These are phyloP conservation scores for Fusarium oligoseptatum DNA, from an alignment of 2,329 filamentous ascomycete genomes.

Conservation along the genomic window DNA sequence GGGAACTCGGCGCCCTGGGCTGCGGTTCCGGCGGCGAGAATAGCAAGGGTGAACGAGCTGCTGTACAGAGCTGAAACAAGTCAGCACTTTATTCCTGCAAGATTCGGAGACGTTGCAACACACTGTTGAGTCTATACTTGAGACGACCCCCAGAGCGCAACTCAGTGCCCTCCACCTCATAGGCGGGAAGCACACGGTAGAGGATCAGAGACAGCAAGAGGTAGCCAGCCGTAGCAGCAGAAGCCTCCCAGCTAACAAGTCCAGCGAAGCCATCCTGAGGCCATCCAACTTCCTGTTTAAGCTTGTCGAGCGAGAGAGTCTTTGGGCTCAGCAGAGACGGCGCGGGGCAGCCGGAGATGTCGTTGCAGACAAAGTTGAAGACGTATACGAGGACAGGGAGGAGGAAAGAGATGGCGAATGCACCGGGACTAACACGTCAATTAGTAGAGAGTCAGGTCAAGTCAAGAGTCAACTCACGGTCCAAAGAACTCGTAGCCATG, in stretches of 20 bases:
- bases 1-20: slow-evolving; percentile 84
- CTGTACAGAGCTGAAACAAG: slow-evolving; percentile 75
- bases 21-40: slow-evolving; percentile 80
- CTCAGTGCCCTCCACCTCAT: slow-evolving; percentile 77
- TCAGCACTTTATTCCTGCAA: slow-evolving; percentile 30
- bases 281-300: slow-evolving; percentile 89
- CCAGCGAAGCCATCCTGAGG: slow-evolving; percentile 77
- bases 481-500: slow-evolving; percentile 67
- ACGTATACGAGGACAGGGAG: slow-evolving; percentile 84
- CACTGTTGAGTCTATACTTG: slow-evolving; percentile 86
- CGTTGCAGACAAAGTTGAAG: slow-evolving; percentile 90
- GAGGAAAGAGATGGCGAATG: slow-evolving; percentile 81
- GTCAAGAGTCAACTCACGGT: slow-evolving; percentile 55
- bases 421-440: slow-evolving; percentile 73
- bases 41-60: slow-evolving; percentile 78
- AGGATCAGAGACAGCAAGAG: slow-evolving; percentile 82
- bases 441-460: slow-evolving; percentile 12
- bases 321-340: slow-evolving; percentile 82
- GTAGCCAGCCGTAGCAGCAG: slow-evolving; percentile 80
- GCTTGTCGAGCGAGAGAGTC: slow-evolving; percentile 75
- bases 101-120: slow-evolving; percentile 39
- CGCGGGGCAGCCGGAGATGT: slow-evolving; percentile 89
- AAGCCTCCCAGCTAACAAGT: slow-evolving; percentile 77
- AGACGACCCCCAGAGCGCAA: slow-evolving; percentile 79
- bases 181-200: slow-evolving; percentile 81